Conservation (phyloP, 1,284 basidiomycete genomes). For the Ganoderma lingzhi region DNA sequence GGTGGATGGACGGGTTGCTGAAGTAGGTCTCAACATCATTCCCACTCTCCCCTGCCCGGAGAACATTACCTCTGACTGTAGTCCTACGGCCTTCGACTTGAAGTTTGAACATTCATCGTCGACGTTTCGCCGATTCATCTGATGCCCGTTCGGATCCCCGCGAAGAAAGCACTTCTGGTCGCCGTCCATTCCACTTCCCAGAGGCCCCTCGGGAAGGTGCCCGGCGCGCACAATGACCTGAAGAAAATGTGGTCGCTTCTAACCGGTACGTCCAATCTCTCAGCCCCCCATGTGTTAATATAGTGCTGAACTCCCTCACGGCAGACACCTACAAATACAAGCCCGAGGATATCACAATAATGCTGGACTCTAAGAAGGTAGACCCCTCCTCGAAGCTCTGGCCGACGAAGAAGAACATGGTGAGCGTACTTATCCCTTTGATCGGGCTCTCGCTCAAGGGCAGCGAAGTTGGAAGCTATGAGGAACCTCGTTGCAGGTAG, state of each 20-base stretch:
- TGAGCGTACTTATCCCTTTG: slow-evolving; percentile 4
- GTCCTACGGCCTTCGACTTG: too few relatives aligned
- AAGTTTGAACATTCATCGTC: not conserved
- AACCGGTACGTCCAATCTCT: not conserved
- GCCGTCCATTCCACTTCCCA: not conserved
- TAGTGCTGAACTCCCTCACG: not conserved
- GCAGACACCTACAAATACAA: not conserved
- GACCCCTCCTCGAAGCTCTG: not conserved
- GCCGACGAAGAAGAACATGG: slow-evolving; percentile 35
- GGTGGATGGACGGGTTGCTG: too few relatives aligned
- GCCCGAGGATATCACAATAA: slow-evolving; percentile 26
- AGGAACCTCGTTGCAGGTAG: slow-evolving; percentile 27
- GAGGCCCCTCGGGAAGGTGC: not conserved
- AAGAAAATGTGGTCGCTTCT: not conserved
- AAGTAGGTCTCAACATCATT: too few relatives aligned
- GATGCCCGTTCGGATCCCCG: not conserved
- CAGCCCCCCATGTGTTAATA: not conserved
- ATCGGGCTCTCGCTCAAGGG: not conserved
- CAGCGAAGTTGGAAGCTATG: slow-evolving; percentile 30
- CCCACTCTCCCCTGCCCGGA: too few relatives aligned
- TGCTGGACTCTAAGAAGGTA: slow-evolving; percentile 27
- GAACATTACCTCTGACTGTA: too few relatives aligned
- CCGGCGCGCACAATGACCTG: not conserved
- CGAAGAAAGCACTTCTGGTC: not conserved
- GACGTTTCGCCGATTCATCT: not conserved